A percentile compares a stretch with the other conserved stretches of the same genome.
Evolutionary conservation across 257 asterid genomes (phyloP).

Genomic region (Solanum infundibuliforme): DNA sequence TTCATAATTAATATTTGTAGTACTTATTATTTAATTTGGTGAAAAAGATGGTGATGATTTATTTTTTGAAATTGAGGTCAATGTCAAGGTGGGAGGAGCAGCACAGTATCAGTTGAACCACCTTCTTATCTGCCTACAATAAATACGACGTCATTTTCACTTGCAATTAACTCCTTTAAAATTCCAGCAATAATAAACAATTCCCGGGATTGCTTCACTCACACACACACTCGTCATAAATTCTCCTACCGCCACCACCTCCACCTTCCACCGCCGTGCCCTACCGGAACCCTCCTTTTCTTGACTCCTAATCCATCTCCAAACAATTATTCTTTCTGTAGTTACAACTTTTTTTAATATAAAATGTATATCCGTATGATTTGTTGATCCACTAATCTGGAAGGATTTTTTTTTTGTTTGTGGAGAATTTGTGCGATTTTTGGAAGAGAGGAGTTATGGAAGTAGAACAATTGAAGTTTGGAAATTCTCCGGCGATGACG

Average conservation of each 20-base stretch:
- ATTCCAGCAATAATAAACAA: conserved; percentile 5
- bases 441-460: conserved; percentile 19
- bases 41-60: background rate
- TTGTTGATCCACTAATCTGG: background rate
- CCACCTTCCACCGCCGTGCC: background rate
- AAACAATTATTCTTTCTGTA: background rate
- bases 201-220: conserved; percentile 45
- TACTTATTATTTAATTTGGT: background rate
- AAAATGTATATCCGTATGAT: background rate
- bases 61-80: background rate
- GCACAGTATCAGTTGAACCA: background rate
- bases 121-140: background rate
- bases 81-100: background rate
- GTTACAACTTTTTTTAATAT: background rate
- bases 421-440: background rate
- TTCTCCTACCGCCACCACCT: conserved; percentile 1
- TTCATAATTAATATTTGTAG: background rate
- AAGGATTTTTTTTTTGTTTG: background rate
- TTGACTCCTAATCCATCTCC: conserved; percentile 27
- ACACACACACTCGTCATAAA: conserved; percentile 16
- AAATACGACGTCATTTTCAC: conserved; percentile 42
- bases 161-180: conserved; percentile 10
- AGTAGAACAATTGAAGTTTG: conserved; percentile 21
- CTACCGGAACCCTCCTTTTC: conserved; percentile 13
- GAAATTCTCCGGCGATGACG: conserved; percentile 37